Base-by-base conservation (phyloP, 2,329 filamentous ascomycete genomes). In the Pleomassaria siparia region DNA sequence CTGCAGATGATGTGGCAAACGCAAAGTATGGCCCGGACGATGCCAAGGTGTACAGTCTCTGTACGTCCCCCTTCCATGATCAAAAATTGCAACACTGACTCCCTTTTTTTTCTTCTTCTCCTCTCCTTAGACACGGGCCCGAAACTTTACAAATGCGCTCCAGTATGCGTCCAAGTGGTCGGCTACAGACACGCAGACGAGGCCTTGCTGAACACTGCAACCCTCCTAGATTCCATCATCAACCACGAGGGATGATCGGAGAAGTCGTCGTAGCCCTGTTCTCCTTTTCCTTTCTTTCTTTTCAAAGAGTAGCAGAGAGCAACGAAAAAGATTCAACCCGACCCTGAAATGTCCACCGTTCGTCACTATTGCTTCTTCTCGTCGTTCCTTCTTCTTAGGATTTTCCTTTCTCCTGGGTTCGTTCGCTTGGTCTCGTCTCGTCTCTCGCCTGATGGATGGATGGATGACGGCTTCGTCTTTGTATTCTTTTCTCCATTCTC, bases 121-220 rank as follows among this genome's bases (percentile, higher is more conserved):
- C n/a, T n/a, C n/a, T n/a, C n/a, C n/a, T n/a, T 20, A 48, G 46
- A 48, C 30, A 48, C 40, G n/a, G 46, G 46, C 15, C 46, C 46
- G 2, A 12, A 48, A 9, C 39, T 30, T 32, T 48, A 48, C 15
- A 43, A 40, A 32, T 18, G 40, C 15, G 46, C 46, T 5, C 40
- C 46, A 13, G 20, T 44, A 4, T 28, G 20, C 18, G 40, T 48
- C 13, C 46, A 48, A 25, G 13, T 48, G 18, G 33, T 48, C 39
- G 46, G 46, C 12, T 48, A 48, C 18, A 39, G 46, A 11, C 28
- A 48, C 25, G 13, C 24, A 39, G 46, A 48, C 20, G 46, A 48
- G 21, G 40, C 33, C 12, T 18, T 48, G 40, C 29, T 28, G 18
- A 39, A 44, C 20, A 21, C 35, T 15, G 40, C 33, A 1, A 20